Conservation (phyloP, 768 basidiomycete species). For the Collybiopsis confluens region DNA sequence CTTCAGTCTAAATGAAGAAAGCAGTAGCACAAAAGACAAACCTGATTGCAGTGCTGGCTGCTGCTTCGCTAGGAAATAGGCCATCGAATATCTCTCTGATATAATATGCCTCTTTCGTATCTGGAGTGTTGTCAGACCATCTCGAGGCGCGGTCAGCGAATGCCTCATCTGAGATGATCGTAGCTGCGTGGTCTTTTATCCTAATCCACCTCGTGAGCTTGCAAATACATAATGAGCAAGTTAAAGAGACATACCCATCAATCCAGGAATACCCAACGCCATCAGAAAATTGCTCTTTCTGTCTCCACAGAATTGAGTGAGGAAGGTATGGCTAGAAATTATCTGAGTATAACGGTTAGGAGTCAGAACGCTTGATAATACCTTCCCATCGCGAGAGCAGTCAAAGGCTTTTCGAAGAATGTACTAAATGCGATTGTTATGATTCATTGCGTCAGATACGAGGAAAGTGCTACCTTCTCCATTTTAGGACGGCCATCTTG, state of each 20-base stretch:
- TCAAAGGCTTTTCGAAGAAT: slow-evolving; percentile 96
- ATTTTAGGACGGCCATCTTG: slow-evolving; percentile 85
- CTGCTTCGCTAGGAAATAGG: slow-evolving; percentile 83
- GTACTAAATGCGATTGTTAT: slow-evolving; percentile 51
- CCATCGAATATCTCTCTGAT: slow-evolving; percentile 91
- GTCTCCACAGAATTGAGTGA: slow-evolving; percentile 91
- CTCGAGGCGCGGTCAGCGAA: slow-evolving; percentile 70
- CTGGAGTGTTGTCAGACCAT: slow-evolving; percentile 78
- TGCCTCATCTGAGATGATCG: slow-evolving; percentile 73
- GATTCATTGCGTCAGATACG: slow-evolving; percentile 10
- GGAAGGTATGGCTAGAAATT: slow-evolving; percentile 80
- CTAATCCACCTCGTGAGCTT: slow-evolving; percentile 31
- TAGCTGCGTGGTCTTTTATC: slow-evolving; percentile 84
- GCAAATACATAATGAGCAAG: background rate
- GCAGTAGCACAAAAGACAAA: slow-evolving; percentile 30
- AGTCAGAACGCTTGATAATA: slow-evolving; percentile 16
- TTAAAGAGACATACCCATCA: slow-evolving; percentile 61
- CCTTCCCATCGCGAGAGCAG: slow-evolving; percentile 72
- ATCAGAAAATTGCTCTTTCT: slow-evolving; percentile 99
- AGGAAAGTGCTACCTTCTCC: slow-evolving; percentile 74
- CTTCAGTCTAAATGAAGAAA: slow-evolving; percentile 4
- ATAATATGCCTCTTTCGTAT: slow-evolving; percentile 95
- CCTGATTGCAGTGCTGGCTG: slow-evolving; percentile 89
- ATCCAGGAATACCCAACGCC: slow-evolving; percentile 99
- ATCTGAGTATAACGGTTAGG: background rate